phyloP scores from a whole-genome alignment of 2,329 filamentous ascomycete species.

The Coniochaeta hoffmannii region DNA sequence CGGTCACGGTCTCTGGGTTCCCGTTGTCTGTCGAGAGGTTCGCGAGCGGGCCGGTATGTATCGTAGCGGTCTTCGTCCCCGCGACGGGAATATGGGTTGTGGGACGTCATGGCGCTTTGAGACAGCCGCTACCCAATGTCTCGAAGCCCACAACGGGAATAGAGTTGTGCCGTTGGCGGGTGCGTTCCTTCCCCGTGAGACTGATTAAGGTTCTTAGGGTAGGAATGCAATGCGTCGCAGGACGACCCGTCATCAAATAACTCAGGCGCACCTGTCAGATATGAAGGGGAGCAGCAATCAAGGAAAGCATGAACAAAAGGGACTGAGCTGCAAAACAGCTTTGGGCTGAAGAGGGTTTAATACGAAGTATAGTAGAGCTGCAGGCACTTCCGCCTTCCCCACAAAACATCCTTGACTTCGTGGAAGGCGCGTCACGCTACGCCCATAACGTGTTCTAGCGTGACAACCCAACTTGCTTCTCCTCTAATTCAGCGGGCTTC shows the following conservation, averaged over 20 bases:
- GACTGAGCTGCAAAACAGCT: background rate
- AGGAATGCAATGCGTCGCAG: background rate
- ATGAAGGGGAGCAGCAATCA: background rate
- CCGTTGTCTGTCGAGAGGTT: slow-evolving; percentile 3
- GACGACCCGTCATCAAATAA: background rate
- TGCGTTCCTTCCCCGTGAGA: too few relatives aligned
- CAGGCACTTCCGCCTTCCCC: background rate
- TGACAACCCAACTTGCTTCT: background rate
- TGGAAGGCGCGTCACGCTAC: background rate
- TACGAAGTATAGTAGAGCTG: background rate
- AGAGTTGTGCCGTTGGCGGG: background rate
- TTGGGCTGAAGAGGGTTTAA: background rate
- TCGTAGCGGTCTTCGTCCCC: slow-evolving; percentile 1
- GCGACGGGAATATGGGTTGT: background rate
- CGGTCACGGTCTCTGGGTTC: slow-evolving; percentile 8
- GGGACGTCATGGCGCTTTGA: background rate
- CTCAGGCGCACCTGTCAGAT: background rate
- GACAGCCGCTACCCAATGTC: background rate
- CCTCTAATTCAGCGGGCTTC: background rate
- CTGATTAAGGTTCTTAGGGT: too few relatives aligned
- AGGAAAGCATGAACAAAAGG: background rate
- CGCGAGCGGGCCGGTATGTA: slow-evolving; percentile 3
- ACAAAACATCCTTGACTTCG: background rate
- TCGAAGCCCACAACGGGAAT: background rate
- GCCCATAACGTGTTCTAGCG: background rate